Conservation (phyloP, 345 rosid species). For the Physaria fendleri region DNA sequence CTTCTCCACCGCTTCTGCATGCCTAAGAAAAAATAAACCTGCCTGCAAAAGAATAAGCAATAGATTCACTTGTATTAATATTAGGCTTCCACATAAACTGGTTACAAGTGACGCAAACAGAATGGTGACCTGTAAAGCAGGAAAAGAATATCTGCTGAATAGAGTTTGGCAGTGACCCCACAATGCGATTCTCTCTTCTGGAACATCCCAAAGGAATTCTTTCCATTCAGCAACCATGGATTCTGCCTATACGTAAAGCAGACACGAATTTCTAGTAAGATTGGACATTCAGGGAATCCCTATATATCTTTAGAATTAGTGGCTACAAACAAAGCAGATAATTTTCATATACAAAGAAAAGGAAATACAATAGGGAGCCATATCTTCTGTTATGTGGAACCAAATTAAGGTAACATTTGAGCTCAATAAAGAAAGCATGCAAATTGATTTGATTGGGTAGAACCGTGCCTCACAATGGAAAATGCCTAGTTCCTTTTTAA, state of each 20-base stretch:
- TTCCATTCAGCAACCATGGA: constrained; percentile 99
- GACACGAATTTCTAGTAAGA: constrained; percentile 3
- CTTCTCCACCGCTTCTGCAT: constrained; percentile 91
- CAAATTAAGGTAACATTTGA: constrained; percentile 1
- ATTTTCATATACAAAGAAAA: constrained; percentile 2
- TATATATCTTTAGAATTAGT: constrained; percentile 14
- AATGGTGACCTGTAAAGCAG: constrained; percentile 66
- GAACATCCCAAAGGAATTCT: constrained; percentile 99
- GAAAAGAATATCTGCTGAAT: constrained; percentile 81
- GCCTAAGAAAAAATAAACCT: constrained; percentile 87
- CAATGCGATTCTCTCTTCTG: constrained; percentile 94
- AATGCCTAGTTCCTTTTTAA: not conserved
- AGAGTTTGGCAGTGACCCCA: constrained; percentile 97
- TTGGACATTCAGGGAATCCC: constrained; percentile 1
- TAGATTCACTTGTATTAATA: constrained; percentile 14
- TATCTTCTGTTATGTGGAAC: not conserved
- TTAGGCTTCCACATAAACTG: constrained; percentile 16
- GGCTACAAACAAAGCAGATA: constrained; percentile 13
- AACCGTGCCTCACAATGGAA: not conserved
- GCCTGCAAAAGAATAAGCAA: constrained; percentile 51
- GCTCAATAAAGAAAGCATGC: constrained; percentile 8
- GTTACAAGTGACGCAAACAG: constrained; percentile 8
- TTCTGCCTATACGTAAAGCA: constrained; percentile 65
- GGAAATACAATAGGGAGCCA: constrained; percentile 9
- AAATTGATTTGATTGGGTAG: not conserved